A percentile compares a stretch with the other conserved stretches of the same genome.
Evolutionary conservation across 805 yeast genomes (phyloP).

Genomic region (Debaryomyces prosopidis): DNA sequence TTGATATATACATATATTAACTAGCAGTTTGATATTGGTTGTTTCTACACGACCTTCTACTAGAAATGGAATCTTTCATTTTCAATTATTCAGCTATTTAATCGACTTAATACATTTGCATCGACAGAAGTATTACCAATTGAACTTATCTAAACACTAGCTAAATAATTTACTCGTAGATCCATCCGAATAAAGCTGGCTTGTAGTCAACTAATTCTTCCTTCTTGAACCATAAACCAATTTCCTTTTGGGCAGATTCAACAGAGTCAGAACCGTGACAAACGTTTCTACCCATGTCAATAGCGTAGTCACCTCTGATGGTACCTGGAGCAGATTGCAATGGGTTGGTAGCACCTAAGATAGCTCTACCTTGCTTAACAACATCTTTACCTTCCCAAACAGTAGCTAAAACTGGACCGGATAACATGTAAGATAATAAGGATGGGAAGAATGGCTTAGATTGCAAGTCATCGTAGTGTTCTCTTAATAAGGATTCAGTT

Average conservation of each 20-base stretch:
- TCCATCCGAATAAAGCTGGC: constrained; percentile 81
- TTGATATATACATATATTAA: not conserved
- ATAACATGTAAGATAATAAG: constrained; percentile 90
- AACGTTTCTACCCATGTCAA: constrained; percentile 99
- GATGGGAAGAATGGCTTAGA: constrained; percentile 98
- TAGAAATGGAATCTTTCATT: too few species aligned
- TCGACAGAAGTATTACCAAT: not conserved
- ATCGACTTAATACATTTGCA: not conserved
- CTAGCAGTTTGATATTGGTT: not conserved
- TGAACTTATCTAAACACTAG: not conserved
- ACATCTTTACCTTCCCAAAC: constrained; percentile 99
- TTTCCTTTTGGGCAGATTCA: constrained; percentile 95
- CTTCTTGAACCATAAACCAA: constrained; percentile 94
- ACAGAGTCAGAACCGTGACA: constrained; percentile 99
- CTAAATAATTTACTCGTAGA: constrained; percentile 72
- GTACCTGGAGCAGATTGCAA: constrained; percentile 97
- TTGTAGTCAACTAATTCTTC: constrained; percentile 94
- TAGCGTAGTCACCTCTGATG: constrained; percentile 98
- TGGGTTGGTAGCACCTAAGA: constrained; percentile 99
- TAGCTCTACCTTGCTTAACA: constrained; percentile 96
- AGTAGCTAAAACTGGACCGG: constrained; percentile 98
- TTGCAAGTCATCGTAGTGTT: constrained; percentile 95
- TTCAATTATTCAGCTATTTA: too few species aligned
- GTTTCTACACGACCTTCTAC: constrained; percentile 1
- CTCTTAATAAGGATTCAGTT: constrained; percentile 80